Evolutionary conservation across 208 protist species (phyloP).

Genomic region (Porcisia deanei): DNA sequence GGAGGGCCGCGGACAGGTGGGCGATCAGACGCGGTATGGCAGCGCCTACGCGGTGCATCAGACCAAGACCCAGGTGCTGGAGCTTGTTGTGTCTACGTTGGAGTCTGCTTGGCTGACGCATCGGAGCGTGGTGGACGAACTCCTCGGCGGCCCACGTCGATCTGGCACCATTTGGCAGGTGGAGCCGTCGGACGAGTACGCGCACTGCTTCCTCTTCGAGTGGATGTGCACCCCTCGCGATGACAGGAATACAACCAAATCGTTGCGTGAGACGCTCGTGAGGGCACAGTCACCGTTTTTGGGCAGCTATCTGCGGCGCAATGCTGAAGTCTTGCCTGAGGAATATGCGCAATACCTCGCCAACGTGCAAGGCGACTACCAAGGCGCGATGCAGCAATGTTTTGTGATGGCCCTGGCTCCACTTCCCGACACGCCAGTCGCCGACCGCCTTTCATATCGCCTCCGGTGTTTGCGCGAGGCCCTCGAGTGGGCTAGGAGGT

Average conservation of each 20-base stretch:
- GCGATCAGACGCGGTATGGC: constrained; percentile 18
- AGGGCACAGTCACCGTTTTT: constrained; percentile 70
- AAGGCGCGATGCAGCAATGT: constrained; percentile 75
- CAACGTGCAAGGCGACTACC: constrained; percentile 56
- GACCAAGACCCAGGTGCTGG: constrained; percentile 66
- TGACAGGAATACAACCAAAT: constrained; percentile 45
- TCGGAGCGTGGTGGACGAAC: constrained; percentile 71
- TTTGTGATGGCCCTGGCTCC: constrained; percentile 67
- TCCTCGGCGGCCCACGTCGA: constrained; percentile 72
- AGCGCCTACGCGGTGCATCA: constrained; percentile 48
- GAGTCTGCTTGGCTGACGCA: constrained; percentile 79
- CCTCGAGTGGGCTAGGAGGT: constrained; percentile 67
- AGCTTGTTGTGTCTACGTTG: constrained; percentile 51
- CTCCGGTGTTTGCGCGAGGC: constrained; percentile 73
- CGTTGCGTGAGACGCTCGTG: constrained; percentile 73
- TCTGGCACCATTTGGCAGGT: constrained; percentile 88
- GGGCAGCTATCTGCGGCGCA: constrained; percentile 66
- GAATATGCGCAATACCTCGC: constrained; percentile 86
- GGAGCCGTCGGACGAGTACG: constrained; percentile 83
- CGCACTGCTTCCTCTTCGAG: constrained; percentile 87
- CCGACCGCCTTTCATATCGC: constrained; percentile 74
- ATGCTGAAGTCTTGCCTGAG: constrained; percentile 54
- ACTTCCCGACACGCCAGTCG: constrained; percentile 48
- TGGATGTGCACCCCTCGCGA: constrained; percentile 78
- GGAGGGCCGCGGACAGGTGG: constrained; percentile 15